Conservation (phyloP, 129 eudicot genomes). For the Artemisia tridentata region DNA sequence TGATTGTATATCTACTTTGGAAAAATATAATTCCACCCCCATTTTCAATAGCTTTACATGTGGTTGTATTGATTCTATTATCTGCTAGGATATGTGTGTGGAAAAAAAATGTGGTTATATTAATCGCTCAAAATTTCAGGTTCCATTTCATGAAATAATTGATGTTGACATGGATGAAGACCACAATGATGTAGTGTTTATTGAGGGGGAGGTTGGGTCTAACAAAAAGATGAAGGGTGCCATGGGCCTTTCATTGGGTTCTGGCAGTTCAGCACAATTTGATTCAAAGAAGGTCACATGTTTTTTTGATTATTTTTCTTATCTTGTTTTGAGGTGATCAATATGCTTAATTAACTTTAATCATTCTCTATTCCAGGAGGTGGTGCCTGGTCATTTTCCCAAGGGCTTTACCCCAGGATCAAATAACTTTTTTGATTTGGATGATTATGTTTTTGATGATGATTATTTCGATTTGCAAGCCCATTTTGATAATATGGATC, state of each 20-base stretch:
- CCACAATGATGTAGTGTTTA: slow-evolving; percentile 32
- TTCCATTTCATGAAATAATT: slow-evolving; percentile 51
- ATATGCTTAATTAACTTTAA: neutral
- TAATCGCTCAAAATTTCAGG: slow-evolving; percentile 25
- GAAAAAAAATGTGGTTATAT: too few relatives aligned
- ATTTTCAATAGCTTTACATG: neutral
- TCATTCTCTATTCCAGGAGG: slow-evolving; percentile 10
- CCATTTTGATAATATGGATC: slow-evolving; percentile 68
- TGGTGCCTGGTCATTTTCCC: neutral
- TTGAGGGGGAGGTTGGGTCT: slow-evolving; percentile 32
- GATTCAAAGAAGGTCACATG: slow-evolving; percentile 24
- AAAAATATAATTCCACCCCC: neutral
- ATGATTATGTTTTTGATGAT: slow-evolving; percentile 41
- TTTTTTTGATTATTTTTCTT: neutral
- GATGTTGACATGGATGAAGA: slow-evolving; percentile 80
- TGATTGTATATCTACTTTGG: neutral
- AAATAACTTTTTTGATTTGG: slow-evolving; percentile 33
- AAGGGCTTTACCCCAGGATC: slow-evolving; percentile 17
- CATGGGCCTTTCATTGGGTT: slow-evolving; percentile 9
- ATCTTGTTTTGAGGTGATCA: slow-evolving; percentile 13
- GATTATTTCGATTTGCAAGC: slow-evolving; percentile 56
- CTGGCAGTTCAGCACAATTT: slow-evolving; percentile 22
- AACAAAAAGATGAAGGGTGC: slow-evolving; percentile 17
- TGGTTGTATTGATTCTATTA: neutral
- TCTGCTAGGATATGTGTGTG: neutral